Evolutionary conservation across 352 stramenopile genomes (phyloP).

Genomic region (Globisporangium cystogenes): DNA sequence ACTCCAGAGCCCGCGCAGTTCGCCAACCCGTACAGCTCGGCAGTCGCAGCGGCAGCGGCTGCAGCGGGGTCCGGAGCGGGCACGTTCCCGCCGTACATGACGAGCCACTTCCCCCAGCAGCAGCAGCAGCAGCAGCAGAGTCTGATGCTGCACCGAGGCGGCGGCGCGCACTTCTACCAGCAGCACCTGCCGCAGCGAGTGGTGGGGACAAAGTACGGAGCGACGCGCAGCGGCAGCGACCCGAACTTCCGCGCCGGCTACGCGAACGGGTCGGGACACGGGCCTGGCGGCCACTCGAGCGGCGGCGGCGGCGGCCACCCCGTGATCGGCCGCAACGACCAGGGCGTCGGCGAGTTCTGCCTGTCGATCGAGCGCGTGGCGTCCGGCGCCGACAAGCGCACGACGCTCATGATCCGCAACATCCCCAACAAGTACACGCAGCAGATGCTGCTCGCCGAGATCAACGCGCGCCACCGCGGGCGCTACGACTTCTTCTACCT

Average conservation of each 20-base stretch:
- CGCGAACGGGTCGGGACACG: too few species aligned
- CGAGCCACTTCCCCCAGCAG: constrained; percentile 18
- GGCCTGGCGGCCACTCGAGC: too few species aligned
- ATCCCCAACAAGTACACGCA: constrained; percentile 99
- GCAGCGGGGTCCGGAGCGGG: not conserved
- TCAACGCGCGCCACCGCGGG: constrained; percentile 91
- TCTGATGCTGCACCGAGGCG: not conserved
- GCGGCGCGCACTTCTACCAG: constrained; percentile 3
- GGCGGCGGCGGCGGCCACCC: constrained; percentile 22
- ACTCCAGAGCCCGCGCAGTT: not conserved
- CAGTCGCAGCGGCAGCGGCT: constrained; percentile 1
- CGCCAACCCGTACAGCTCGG: constrained; percentile 10
- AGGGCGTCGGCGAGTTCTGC: constrained; percentile 67
- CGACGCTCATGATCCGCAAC: constrained; percentile 99
- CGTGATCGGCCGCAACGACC: constrained; percentile 46
- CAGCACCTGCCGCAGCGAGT: constrained; percentile 5
- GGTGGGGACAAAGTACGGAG: constrained; percentile 2
- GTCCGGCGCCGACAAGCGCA: constrained; percentile 91
- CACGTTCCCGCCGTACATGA: constrained; percentile 13
- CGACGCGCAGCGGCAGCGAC: constrained; percentile 18
- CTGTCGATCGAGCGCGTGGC: constrained; percentile 70
- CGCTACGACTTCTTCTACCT: constrained; percentile 99
- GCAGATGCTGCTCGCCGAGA: constrained; percentile 97
- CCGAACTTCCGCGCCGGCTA: constrained; percentile 11
- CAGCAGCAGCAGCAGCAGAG: constrained; percentile 7